Percentiles rank a stretch among this genome's conserved stretches.
phyloP scores from a whole-genome alignment of 2,329 filamentous ascomycete genomes.

The Beauveria sp. region DNA sequence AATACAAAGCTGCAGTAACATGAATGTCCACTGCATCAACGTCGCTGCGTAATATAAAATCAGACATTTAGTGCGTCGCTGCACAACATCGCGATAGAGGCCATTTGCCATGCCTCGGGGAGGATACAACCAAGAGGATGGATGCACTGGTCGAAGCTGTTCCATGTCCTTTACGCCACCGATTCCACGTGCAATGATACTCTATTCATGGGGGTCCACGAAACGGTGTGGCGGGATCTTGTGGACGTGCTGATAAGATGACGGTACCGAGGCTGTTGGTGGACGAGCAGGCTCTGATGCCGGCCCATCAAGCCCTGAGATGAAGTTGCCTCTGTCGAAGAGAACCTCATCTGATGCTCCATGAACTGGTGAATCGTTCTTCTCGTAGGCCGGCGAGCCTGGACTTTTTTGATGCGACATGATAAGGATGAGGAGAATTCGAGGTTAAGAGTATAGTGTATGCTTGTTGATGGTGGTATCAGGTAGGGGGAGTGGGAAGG shows the following conservation, averaged over 20 bases:
- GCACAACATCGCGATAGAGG: conserved; percentile 41
- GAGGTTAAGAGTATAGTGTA: not conserved
- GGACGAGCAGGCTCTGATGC: not conserved
- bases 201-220: conserved; percentile 37
- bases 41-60: conserved; percentile 37
- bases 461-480: not conserved
- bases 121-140: conserved; percentile 36
- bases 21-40: conserved; percentile 35
- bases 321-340: conserved; percentile 7
- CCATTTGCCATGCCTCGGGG: conserved; percentile 40
- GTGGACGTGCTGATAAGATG: conserved; percentile 11
- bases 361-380: not conserved
- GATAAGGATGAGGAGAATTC: not conserved
- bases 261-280: not conserved
- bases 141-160: conserved; percentile 32
- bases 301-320: not conserved
- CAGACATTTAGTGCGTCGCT: conserved; percentile 35
- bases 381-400: not conserved
- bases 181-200: conserved; percentile 37
- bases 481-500: not conserved
- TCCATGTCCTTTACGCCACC: conserved; percentile 41
- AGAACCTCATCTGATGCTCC: conserved; percentile 3
- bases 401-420: not conserved
- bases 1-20: conserved; percentile 42
- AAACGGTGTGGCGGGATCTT: conserved; percentile 27